Conservation (phyloP, 2,329 filamentous ascomycete species). For the Grosmannia clavigera region DNA sequence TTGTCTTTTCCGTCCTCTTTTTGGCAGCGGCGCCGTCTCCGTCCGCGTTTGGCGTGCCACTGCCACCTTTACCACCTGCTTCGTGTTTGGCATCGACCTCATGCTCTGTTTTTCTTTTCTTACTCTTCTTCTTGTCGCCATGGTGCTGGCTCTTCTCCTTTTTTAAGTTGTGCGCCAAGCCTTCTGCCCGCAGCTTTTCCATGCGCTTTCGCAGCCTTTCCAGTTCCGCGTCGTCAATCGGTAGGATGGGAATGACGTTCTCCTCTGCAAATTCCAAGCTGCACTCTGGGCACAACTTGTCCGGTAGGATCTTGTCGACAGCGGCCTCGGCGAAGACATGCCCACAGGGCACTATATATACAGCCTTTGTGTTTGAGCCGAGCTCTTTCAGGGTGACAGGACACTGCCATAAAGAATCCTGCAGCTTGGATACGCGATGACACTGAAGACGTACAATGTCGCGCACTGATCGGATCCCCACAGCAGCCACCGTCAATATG, state of each 20-base stretch:
- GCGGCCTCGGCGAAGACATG: conserved; percentile 86
- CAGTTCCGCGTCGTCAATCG: conserved; percentile 58
- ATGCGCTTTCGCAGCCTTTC: conserved; percentile 52
- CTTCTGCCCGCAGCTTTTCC: conserved; percentile 55
- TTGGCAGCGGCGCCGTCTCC: conserved; percentile 10
- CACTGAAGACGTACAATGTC: conserved; percentile 85
- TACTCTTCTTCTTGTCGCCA: conserved; percentile 50
- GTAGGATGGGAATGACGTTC: conserved; percentile 74
- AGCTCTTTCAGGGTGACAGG: conserved; percentile 80
- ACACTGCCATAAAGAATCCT: conserved; percentile 52
- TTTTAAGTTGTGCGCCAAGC: conserved; percentile 78
- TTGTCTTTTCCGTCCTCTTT: conserved; percentile 3
- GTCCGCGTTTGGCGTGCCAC: background rate
- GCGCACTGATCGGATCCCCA: conserved; percentile 64
- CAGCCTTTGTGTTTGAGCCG: conserved; percentile 64
- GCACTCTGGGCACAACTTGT: conserved; percentile 57
- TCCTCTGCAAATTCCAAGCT: conserved; percentile 58
- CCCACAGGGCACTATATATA: conserved; percentile 88
- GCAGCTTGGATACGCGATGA: conserved; percentile 21
- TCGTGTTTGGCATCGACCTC: background rate
- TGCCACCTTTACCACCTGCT: conserved; percentile 12
- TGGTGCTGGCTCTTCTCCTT: conserved; percentile 46
- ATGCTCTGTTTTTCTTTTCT: conserved; percentile 33
- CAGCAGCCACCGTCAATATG: conserved; percentile 28
- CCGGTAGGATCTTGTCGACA: conserved; percentile 59